Evolutionary conservation across 345 rosid genomes (phyloP).

Genomic region (Melastoma malabathricum): DNA sequence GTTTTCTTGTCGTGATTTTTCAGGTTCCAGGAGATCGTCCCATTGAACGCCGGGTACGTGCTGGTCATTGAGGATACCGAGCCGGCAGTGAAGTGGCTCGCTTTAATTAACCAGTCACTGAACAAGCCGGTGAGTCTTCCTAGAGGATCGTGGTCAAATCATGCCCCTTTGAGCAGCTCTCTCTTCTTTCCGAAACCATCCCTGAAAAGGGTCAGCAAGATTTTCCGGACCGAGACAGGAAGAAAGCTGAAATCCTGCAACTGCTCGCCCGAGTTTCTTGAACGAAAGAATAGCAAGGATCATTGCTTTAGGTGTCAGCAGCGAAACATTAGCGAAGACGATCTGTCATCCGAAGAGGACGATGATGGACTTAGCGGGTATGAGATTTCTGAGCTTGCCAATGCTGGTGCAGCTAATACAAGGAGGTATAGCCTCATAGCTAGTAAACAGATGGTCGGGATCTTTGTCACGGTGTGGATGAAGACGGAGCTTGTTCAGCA

Average conservation of each 20-base stretch:
- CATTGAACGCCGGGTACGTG: conserved; percentile 92
- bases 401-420: conserved; percentile 14
- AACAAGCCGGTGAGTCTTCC: conserved; percentile 30
- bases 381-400: conserved; percentile 17
- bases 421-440: conserved; percentile 68
- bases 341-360: conserved; percentile 52
- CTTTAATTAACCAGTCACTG: conserved; percentile 59
- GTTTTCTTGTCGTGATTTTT: conserved; percentile 1
- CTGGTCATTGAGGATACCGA: conserved; percentile 85
- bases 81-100: conserved; percentile 88
- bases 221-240: conserved; percentile 61
- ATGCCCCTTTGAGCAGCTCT: conserved; percentile 34
- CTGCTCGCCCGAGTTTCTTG: conserved; percentile 35
- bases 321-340: conserved; percentile 30
- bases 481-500: conserved; percentile 67
- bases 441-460: conserved; percentile 95
- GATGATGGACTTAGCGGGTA: conserved; percentile 35
- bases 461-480: conserved; percentile 84
- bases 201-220: conserved; percentile 60
- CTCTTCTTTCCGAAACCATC: conserved; percentile 74
- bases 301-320: conserved; percentile 62
- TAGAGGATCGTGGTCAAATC: conserved; percentile 15
- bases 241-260: conserved; percentile 76
- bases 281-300: conserved; percentile 47
- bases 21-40: conserved; percentile 98